phyloP scores from a whole-genome alignment of 176 grass and related monocot genomes.

The Puya raimondii region DNA sequence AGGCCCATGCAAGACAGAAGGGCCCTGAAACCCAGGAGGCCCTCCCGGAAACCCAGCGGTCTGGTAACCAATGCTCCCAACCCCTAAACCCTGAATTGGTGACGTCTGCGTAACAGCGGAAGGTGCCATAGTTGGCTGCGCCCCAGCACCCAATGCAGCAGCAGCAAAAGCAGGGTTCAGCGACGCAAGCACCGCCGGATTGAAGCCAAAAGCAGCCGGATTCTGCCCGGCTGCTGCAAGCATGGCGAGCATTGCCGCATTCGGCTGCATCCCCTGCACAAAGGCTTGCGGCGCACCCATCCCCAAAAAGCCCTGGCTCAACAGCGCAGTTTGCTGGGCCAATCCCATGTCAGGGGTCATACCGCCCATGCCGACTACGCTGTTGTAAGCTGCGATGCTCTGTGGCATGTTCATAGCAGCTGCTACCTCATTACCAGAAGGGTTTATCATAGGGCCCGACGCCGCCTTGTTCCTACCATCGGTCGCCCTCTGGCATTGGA shows the following conservation, averaged over 20 bases:
- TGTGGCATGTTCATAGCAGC: neutral
- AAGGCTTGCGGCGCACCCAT: constrained; percentile 54
- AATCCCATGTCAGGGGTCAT: constrained; percentile 43
- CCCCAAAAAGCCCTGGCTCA: constrained; percentile 46
- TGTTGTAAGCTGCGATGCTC: constrained; percentile 26
- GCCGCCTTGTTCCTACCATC: constrained; percentile 51
- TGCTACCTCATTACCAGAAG: constrained; percentile 22
- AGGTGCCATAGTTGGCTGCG: constrained; percentile 24
- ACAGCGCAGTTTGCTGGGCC: constrained; percentile 39
- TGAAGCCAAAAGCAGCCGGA: constrained; percentile 41
- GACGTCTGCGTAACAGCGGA: constrained; percentile 25
- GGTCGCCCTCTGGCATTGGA: constrained; percentile 78
- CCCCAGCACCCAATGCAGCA: constrained; percentile 62
- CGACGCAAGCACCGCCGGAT: constrained; percentile 58
- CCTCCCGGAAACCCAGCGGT: constrained; percentile 49
- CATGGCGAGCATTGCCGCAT: constrained; percentile 83
- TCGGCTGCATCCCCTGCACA: constrained; percentile 45
- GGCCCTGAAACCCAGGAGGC: constrained; percentile 46
- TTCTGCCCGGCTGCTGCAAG: constrained; percentile 90
- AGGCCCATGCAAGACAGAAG: constrained; percentile 85
- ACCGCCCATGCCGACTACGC: constrained; percentile 35
- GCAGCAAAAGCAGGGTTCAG: constrained; percentile 83
- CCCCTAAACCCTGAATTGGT: constrained; percentile 45
- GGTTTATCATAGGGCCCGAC: constrained; percentile 21
- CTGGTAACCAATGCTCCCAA: constrained; percentile 50